Conservation (phyloP, 2,329 filamentous ascomycete genomes). For the Neonectria neomacrospora region DNA sequence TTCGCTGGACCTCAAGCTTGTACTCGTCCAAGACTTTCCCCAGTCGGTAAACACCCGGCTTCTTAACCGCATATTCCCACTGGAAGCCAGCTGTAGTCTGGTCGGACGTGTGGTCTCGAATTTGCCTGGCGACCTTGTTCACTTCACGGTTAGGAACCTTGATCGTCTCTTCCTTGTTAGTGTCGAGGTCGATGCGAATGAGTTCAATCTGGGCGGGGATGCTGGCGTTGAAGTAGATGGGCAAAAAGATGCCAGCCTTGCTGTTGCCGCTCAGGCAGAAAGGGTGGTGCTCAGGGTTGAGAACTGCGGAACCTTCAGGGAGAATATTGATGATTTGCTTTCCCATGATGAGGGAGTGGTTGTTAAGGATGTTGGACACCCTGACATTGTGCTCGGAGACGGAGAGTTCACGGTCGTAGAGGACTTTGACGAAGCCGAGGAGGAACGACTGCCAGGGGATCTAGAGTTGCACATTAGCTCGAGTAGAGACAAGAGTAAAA, state of each 20-base stretch:
- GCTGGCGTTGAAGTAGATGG: constrained; percentile 94
- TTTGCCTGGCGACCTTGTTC: constrained; percentile 76
- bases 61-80: constrained; percentile 81
- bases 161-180: constrained; percentile 81
- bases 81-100: constrained; percentile 69
- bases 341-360: constrained; percentile 91
- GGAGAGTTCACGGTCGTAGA: constrained; percentile 92
- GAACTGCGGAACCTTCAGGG: constrained; percentile 90
- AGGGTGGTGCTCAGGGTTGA: constrained; percentile 84
- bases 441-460: constrained; percentile 81
- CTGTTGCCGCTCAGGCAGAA: constrained; percentile 80
- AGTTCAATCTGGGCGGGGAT: constrained; percentile 89
- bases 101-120: constrained; percentile 73
- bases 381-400: constrained; percentile 96
- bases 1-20: constrained; percentile 88
- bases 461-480: constrained; percentile 50
- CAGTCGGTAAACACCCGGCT: constrained; percentile 87
- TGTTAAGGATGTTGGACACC: constrained; percentile 86
- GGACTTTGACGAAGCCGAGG: constrained; percentile 77
- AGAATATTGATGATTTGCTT: constrained; percentile 98
- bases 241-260: constrained; percentile 72
- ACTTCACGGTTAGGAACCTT: constrained; percentile 79
- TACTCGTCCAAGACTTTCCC: constrained; percentile 90
- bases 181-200: constrained; percentile 86
- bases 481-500: not conserved